Evolutionary conservation across 441 rosid species (phyloP), one percentile per base, ranked within the genome.

Genomic region (Euphorbia schlechtendalii): DNA sequence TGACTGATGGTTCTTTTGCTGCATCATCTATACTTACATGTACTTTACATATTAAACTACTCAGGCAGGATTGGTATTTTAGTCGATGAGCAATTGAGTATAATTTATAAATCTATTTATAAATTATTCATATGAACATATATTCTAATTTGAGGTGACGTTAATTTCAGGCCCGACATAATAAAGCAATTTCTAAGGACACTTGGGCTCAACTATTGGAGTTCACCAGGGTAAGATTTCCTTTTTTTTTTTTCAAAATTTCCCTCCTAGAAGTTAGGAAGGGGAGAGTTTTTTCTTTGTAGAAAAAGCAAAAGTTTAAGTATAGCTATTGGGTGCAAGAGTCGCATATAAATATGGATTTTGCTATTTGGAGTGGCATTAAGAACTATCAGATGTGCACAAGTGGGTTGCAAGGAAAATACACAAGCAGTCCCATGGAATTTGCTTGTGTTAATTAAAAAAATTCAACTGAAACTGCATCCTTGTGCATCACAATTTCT

Each of bases 171-270:
- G 92, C 92, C 72, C 84, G 81, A 65, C 77, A 74, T 75, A 92
- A 92, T 75, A 92, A 92, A 81, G 98, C 97, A 28, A 92, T 92
- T 73, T 88, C 98, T 3, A 77, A 87, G 80, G 98, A 92, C 76
- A 92, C 97, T 52, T 92, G 98, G 98, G 77, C 94, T 73, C 97
- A 92, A 70, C 89, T 92, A 15, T 73, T 88, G 82, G 68, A 65
- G 41, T 65, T 65, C 15, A 65, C 68, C 34, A 65, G 41, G 68
- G 68, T 65, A 65, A 53, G 68, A 45, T 61, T 2, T 13, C 45
- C 6, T 9, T 27, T 4, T 1, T 27, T 4, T 1, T 27, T 27
- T 1, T 27, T 27, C 30, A 27, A 45, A 14, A 17, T 24, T 4
- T 15, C 45, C 3, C 21, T 5, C 28, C 25, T 10, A 3, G 15